Base-by-base conservation (phyloP, 257 asterid genomes). In the Verbascum thapsus region DNA sequence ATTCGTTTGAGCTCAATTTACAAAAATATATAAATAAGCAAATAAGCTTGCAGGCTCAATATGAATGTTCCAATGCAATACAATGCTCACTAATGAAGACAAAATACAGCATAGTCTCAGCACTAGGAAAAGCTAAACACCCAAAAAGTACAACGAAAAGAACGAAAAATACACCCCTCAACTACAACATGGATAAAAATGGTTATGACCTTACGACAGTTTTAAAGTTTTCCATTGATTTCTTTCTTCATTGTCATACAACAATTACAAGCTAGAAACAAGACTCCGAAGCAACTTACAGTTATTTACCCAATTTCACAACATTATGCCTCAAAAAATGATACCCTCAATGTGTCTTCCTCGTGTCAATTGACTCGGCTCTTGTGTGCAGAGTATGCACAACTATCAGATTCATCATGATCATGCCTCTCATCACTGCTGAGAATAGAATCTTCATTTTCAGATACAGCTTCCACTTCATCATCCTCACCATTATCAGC, bases 341-440 rank as follows among this genome's bases (percentile, higher is more conserved):
- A 13, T 64, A 61, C 50, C 10, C 1, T 35, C 43, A 1, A 41
- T n/a, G 22, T 19, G 23, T 22, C 58, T 20, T 64, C 63, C 76
- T 77, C 65, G 56, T 68, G 51, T 56, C 76, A 58, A 65, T 45
- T 17, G 37, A 39, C 54, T 63, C n/a, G 16, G 71, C 69, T 65
- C 76, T 75, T 10, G 58, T 47, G 91, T 32, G 85, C 80, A 65
- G 80, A 68, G 69, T 70, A 80, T 9, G 58, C 30, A 15, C 71
- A 72, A 22, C 68, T 19, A 30, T 57, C 76, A 49, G 53, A 48
- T 63, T 69, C 76, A 18, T 13, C 51, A 7, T 63, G 51, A 52
- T 63, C 23, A 26, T 67, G 30, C 60, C 42, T 58, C 32, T 32
- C 80, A 47, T 77, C 81, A 48, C 79, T 71, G 56, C 75, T 63